Conservation (phyloP, 148 eudicot species). For the Amaranthus cruentus region DNA sequence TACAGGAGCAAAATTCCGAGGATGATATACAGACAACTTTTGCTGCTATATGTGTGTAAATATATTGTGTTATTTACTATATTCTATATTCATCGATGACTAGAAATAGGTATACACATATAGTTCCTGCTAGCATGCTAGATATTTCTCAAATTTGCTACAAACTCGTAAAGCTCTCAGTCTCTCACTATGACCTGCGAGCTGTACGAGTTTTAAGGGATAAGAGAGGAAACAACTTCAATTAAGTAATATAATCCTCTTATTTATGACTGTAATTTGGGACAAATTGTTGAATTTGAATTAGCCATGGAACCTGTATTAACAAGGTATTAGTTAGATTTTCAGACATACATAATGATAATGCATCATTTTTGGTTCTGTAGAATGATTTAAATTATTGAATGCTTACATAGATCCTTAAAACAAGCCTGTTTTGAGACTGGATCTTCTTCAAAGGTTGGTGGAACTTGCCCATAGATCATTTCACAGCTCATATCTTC, state of each 20-base stretch:
- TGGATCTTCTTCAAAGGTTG: conserved; percentile 73
- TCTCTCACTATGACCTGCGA: too few species aligned
- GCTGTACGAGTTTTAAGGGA: too few species aligned
- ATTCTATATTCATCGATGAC: neutral
- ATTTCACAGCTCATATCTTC: conserved; percentile 99
- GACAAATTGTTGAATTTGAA: conserved; percentile 54
- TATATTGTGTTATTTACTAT: neutral
- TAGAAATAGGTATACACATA: neutral
- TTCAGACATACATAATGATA: neutral
- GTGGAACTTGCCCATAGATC: conserved; percentile 90
- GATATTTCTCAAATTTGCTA: neutral
- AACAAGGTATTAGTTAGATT: conserved; percentile 7
- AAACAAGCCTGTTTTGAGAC: conserved; percentile 75
- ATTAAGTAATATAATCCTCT: neutral
- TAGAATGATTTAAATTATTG: neutral
- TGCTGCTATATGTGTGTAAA: conserved; percentile 13
- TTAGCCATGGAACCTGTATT: conserved; percentile 77
- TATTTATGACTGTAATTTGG: conserved; percentile 51
- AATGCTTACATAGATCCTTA: conserved; percentile 60
- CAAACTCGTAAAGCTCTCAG: neutral
- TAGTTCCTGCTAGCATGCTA: neutral
- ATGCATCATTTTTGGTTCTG: neutral
- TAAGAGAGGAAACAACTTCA: too few species aligned
- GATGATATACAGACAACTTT: neutral
- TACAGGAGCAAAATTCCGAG: neutral